Percentiles rank a stretch among this genome's conserved stretches.
Evolutionary conservation across 176 grass and related monocot genomes (phyloP).

Genomic region (Carex myosuroides): DNA sequence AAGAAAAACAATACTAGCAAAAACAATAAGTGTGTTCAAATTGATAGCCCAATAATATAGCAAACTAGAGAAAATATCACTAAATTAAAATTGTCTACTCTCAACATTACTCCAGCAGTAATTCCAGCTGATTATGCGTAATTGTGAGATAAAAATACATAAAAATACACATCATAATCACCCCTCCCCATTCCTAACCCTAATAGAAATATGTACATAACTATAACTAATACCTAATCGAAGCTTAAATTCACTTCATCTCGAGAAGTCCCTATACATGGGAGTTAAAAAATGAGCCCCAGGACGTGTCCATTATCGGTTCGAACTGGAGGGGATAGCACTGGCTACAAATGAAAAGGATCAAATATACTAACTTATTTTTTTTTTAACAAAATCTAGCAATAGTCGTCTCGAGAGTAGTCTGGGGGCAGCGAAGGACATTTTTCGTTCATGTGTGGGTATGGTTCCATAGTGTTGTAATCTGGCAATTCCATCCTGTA

Average conservation of each 20-base stretch:
- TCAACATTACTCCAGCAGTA: neutral
- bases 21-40: neutral
- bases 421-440: constrained; percentile 77
- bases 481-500: constrained; percentile 95
- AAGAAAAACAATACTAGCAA: neutral
- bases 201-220: neutral
- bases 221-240: neutral
- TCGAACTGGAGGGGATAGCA: neutral
- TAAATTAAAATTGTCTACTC: neutral
- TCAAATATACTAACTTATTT: neutral
- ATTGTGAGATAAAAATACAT: neutral
- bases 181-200: neutral
- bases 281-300: neutral
- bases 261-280: neutral
- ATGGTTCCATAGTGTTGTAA: constrained; percentile 75
- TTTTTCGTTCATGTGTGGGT: constrained; percentile 84
- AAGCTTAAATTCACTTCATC: neutral
- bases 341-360: neutral
- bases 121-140: neutral
- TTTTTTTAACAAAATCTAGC: constrained; percentile 25
- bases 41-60: neutral
- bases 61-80: neutral
- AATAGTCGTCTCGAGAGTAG: constrained; percentile 40
- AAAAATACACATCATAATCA: neutral
- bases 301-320: neutral